These are phyloP conservation scores for Nidularia pulvinata DNA, from an alignment of 768 basidiomycete species.

Conservation along the genomic window DNA sequence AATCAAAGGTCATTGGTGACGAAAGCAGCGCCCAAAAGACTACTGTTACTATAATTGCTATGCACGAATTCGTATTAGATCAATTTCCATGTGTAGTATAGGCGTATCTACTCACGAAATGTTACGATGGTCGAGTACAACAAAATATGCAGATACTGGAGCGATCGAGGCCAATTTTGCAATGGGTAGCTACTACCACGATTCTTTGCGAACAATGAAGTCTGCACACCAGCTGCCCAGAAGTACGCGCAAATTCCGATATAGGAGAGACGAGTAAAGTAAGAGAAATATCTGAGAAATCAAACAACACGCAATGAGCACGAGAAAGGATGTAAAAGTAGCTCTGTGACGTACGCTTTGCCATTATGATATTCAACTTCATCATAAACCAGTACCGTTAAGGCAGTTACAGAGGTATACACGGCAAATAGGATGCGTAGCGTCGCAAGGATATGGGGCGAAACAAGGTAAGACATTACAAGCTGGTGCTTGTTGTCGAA, in stretches of 20 bases:
- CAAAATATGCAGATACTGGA: constrained; percentile 57
- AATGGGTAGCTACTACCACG: constrained; percentile 42
- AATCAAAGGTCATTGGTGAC: constrained; percentile 36
- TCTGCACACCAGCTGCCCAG: constrained; percentile 58
- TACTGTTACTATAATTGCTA: constrained; percentile 65
- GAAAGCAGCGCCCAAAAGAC: constrained; percentile 64
- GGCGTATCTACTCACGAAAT: constrained; percentile 46
- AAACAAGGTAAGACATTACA: constrained; percentile 49
- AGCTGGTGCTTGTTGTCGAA: constrained; percentile 32
- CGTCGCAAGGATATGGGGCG: constrained; percentile 38
- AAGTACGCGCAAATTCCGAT: constrained; percentile 65
- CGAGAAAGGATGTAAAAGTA: neutral
- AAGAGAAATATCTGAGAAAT: constrained; percentile 54
- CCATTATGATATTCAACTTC: constrained; percentile 19
- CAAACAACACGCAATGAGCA: neutral
- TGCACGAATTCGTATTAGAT: neutral
- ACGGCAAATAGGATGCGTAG: constrained; percentile 49
- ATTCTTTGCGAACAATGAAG: constrained; percentile 29
- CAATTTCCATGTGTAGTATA: neutral
- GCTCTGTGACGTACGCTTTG: constrained; percentile 17
- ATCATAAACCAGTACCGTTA: constrained; percentile 34
- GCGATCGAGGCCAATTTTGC: constrained; percentile 52
- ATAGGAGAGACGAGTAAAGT: constrained; percentile 65
- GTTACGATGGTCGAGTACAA: constrained; percentile 49
- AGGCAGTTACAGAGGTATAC: constrained; percentile 42